Evolutionary conservation across 2,329 filamentous ascomycete species (phyloP).

Genomic region (Pestalotiopsis sp.): DNA sequence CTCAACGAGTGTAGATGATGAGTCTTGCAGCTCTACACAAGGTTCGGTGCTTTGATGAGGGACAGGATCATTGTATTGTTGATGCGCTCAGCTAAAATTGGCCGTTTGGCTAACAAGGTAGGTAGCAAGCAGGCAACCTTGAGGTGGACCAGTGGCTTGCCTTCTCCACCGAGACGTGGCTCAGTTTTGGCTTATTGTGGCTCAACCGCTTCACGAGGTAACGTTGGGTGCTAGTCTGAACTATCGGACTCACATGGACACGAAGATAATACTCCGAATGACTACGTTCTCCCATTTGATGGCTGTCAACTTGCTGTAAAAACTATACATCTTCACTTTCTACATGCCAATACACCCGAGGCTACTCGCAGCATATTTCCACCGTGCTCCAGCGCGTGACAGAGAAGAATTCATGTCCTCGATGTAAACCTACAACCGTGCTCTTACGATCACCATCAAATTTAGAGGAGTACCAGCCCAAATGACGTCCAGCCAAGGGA

Average conservation of each 20-base stretch:
- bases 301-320: not conserved
- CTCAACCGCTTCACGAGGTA: not conserved
- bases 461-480: not conserved
- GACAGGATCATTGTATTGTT: too few species aligned
- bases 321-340: not conserved
- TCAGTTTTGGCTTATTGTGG: not conserved
- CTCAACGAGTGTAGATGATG: too few species aligned
- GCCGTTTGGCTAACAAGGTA: too few species aligned
- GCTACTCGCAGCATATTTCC: not conserved
- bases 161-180: not conserved
- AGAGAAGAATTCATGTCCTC: not conserved
- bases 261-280: not conserved
- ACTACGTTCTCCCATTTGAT: not conserved
- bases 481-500: not conserved
- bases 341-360: not conserved
- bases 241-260: not conserved
- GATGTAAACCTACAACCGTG: not conserved
- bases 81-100: too few species aligned
- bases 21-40: too few species aligned
- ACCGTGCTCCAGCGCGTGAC: not conserved
- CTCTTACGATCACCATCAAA: not conserved
- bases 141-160: not conserved
- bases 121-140: too few species aligned
- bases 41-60: too few species aligned
- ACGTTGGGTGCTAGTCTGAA: not conserved